phyloP scores from a whole-genome alignment of 1,284 basidiomycete genomes.

The Puccinia horiana region DNA sequence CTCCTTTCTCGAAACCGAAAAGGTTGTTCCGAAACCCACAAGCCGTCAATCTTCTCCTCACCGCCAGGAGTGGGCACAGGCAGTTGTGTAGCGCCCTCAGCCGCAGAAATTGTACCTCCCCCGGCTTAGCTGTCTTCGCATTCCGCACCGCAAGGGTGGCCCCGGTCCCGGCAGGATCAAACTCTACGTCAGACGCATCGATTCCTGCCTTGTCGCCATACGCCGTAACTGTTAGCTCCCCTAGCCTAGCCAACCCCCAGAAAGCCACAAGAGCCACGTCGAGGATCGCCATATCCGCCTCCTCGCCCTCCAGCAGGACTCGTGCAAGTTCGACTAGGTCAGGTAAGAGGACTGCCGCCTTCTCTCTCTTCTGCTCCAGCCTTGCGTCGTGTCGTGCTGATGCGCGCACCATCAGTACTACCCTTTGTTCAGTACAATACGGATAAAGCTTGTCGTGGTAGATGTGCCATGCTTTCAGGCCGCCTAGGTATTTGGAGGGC shows the following conservation, averaged over 20 bases:
- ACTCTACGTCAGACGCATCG: background rate
- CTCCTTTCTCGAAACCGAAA: too few relatives aligned
- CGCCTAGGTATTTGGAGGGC: background rate
- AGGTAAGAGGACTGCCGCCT: background rate
- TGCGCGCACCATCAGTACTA: background rate
- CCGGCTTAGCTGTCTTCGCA: background rate
- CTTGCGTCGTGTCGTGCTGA: background rate
- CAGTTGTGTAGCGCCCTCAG: background rate
- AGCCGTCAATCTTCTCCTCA: too few relatives aligned
- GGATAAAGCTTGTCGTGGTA: slow-evolving; percentile 5
- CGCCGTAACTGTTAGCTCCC: background rate
- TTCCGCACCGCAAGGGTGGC: background rate
- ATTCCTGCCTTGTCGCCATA: background rate
- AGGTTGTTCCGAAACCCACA: too few relatives aligned
- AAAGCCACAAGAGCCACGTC: background rate
- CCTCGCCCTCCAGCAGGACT: background rate
- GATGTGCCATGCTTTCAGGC: slow-evolving; percentile 5
- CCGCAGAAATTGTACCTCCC: background rate
- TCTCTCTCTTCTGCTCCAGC: background rate
- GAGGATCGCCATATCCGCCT: background rate
- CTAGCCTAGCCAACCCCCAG: background rate
- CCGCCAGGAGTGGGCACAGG: background rate
- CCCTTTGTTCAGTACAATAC: background rate
- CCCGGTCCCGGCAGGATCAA: background rate
- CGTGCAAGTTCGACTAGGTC: background rate